Conservation (phyloP, 1,139 yeast genomes). For the Debaryomyces fabryi region DNA sequence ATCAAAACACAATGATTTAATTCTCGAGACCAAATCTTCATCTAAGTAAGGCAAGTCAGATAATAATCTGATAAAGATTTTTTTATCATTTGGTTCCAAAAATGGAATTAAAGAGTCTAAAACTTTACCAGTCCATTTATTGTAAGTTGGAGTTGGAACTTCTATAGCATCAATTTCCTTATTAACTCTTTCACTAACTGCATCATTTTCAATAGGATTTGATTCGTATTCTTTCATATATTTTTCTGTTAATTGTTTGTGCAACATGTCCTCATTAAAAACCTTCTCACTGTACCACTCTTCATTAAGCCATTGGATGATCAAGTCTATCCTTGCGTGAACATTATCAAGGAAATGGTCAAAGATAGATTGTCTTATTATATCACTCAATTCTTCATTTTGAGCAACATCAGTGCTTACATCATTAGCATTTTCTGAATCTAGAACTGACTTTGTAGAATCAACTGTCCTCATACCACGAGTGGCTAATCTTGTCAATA, state of each 20-base stretch:
- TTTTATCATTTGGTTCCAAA: conserved; percentile 77
- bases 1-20: conserved; percentile 79
- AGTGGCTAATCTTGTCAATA: conserved; percentile 78
- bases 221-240: conserved; percentile 17
- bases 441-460: conserved; percentile 9
- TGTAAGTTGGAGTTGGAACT: conserved; percentile 52
- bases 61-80: conserved; percentile 74
- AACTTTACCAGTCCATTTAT: conserved; percentile 69
- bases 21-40: conserved; percentile 57
- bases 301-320: conserved; percentile 94
- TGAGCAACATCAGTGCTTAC: conserved; percentile 22
- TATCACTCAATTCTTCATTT: conserved; percentile 51
- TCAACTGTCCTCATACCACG: conserved; percentile 61
- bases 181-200: conserved; percentile 13
- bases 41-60: conserved; percentile 85
- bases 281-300: conserved; percentile 85
- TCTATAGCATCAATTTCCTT: conserved; percentile 14
- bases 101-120: conserved; percentile 84
- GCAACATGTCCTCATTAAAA: conserved; percentile 32
- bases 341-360: conserved; percentile 76
- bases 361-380: conserved; percentile 70
- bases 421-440: conserved; percentile 16
- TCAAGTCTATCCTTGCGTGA: conserved; percentile 69
- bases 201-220: conserved; percentile 6
- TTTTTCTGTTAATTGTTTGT: conserved; percentile 18